Base-by-base conservation (phyloP, 495 filamentous ascomycete species). In the Daldinia loculata region DNA sequence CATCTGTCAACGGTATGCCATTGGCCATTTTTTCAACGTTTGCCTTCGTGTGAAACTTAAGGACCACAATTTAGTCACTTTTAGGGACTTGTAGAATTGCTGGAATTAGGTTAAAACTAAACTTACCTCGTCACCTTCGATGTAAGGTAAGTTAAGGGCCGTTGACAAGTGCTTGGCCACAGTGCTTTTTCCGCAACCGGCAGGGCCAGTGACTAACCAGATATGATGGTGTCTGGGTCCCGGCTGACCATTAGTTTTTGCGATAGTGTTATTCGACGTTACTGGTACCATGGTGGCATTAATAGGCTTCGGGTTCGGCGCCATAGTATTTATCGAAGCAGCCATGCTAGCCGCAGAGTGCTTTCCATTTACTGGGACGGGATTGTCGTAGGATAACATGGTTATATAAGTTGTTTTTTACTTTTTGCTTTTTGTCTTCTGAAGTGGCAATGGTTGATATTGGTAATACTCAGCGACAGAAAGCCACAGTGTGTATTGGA, bases 201-300 rank as follows among this genome's bases (percentile, higher is more conserved):
- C 94, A 15, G 96, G 96, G 6, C 96, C 96, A 0, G 95, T 97
- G n/a, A 99, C 92, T 69, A 98, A 89, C 91, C 92, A 97, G 79
- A 99, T 97, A 78, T 98, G 94, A 69, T 92, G 92, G 67, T 89
- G 79, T 61, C 76, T 76, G 38, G 75, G 61, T 7, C 65, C 57
- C 30, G 60, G 32, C 50, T 77, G 69, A 41, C 75, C 70, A 27
- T 69, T 72, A 34, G 56, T 59, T 27, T 60, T 70, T 19, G 76
- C 56, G 43, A 76, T 68, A 9, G 66, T 75, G 45, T 75, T 75
- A 53, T 72, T 50, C 39, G 77, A 69, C 19, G 78, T 66, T 48
- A 80, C 71, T 14, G 72, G 69, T 29, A 75, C 56, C 7, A 75
- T 45, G 15, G 76, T 70, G 30, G 78, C 67, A 32, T 78, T 76